Evolutionary conservation across 1,139 yeast genomes (phyloP), one percentile per base, ranked within the genome.

Genomic region (Hyphopichia burtonii): DNA sequence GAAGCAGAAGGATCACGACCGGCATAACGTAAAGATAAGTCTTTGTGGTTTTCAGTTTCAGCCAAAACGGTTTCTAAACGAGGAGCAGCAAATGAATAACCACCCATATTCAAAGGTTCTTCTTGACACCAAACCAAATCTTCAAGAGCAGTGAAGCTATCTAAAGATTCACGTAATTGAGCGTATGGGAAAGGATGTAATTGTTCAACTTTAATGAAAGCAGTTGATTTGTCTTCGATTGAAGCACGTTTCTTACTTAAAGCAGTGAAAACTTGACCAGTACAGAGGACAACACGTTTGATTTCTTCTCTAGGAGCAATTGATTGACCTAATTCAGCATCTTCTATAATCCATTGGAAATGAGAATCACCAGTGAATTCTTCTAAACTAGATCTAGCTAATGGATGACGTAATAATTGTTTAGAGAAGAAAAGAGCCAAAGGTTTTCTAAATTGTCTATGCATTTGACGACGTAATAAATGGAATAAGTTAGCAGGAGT

Each of bases 1-100:
- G 96, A 85, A 42, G 98, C 98, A 64, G 93, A 84, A 64, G 99
- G 99, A 63, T 87, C 89, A 80, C 99, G 90, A 63, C 99, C 99
- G 56, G 95, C 95, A 64, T 88, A 93, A 73, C 97, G 85, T 51
- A 87, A 62, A 27, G 63, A 58, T 55, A 68, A 59, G 56, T 71
- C 81, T 61, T 76, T 69, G 68, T 86, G 83, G 48, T 76, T 73
- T 41, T 80, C 79, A 46, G 96, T 86, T 71, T 88, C 88, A 51
- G 76, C 77, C 65, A 93, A 68, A 37, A 84, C 77, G 39, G 96
- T 86, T 47, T 73, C 70, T 46, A 93, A 67, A 74, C 99, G 86
- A 64, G 97, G 99, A 50, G 77, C 74, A 46, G 76, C 90, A 59
- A 63, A 89, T 31, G 85, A 63, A 86, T 86, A 91, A 41, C 88